phyloP scores from a whole-genome alignment of 495 filamentous ascomycete genomes.

The Peziza echinospora region DNA sequence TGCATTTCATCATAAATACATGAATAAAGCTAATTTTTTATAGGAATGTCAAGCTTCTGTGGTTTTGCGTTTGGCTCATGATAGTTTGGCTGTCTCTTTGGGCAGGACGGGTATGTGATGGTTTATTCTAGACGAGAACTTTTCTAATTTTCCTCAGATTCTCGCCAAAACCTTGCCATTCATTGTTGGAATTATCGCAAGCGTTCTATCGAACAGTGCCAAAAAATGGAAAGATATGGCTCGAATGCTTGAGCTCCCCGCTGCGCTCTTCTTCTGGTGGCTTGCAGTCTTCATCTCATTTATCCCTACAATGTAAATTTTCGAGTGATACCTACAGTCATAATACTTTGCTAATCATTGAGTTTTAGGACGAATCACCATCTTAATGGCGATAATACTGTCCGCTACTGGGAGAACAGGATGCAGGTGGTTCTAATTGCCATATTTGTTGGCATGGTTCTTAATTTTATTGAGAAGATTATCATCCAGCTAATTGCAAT shows the following conservation, averaged over 20 bases:
- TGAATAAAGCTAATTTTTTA: background rate
- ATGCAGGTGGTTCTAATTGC: constrained; percentile 76
- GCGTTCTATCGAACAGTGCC: constrained; percentile 54
- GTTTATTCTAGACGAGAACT: background rate
- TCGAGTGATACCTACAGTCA: too few relatives aligned
- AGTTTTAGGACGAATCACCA: constrained; percentile 50
- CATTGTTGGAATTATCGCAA: constrained; percentile 41
- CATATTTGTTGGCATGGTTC: constrained; percentile 51
- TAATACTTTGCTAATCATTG: background rate
- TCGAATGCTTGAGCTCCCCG: constrained; percentile 64
- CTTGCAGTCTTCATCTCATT: constrained; percentile 53
- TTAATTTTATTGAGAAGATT: constrained; percentile 85
- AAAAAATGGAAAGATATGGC: constrained; percentile 92
- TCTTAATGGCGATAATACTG: constrained; percentile 30
- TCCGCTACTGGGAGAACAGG: constrained; percentile 45
- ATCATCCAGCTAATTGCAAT: constrained; percentile 88
- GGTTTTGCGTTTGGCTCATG: constrained; percentile 91
- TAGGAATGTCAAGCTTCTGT: constrained; percentile 31
- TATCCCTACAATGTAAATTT: constrained; percentile 28
- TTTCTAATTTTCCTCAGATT: constrained; percentile 27
- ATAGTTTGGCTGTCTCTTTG: constrained; percentile 84
- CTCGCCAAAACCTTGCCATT: constrained; percentile 53
- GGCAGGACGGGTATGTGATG: constrained; percentile 40
- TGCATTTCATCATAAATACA: too few relatives aligned
- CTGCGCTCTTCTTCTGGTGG: constrained; percentile 83